Evolutionary conservation across 108 stramenopile species (phyloP).

Genomic region (Hondaea fermentalgiana): DNA sequence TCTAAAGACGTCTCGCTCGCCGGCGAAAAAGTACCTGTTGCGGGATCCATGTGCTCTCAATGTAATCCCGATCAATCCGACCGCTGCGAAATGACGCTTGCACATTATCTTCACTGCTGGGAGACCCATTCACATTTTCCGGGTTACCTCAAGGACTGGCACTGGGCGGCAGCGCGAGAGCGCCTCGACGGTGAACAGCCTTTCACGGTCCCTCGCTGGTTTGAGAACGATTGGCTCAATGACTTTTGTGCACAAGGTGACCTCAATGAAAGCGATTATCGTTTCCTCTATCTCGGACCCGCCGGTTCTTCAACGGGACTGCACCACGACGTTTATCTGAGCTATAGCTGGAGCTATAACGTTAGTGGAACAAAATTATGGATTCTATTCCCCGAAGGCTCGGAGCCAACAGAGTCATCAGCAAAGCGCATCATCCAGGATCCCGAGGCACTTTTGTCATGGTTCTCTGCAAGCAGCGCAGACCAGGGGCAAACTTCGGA

Average conservation of each 20-base stretch:
- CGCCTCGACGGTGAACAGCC: not conserved
- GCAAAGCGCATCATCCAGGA: not conserved
- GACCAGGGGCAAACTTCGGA: not conserved
- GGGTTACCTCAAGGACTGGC: conserved; percentile 13
- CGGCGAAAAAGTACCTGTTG: not conserved
- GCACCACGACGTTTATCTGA: conserved; percentile 74
- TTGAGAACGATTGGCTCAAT: not conserved
- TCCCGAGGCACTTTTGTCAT: not conserved
- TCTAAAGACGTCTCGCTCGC: not conserved
- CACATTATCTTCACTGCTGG: not conserved
- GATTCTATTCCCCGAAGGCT: conserved; percentile 43
- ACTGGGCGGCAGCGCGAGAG: not conserved
- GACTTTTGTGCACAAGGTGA: not conserved
- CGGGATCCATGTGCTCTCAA: not conserved
- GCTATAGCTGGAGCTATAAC: conserved; percentile 75
- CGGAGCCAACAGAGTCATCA: not conserved
- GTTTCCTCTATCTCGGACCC: conserved; percentile 77
- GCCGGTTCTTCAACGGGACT: conserved; percentile 47
- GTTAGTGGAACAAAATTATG: conserved; percentile 68
- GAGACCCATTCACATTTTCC: not conserved
- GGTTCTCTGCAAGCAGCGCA: not conserved
- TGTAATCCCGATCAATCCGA: not conserved
- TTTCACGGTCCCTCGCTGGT: not conserved
- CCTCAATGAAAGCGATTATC: conserved; percentile 53
- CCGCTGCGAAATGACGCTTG: not conserved